Evolutionary conservation across 495 filamentous ascomycete genomes (phyloP).

Genomic region (Aspergillus sclerotiicarbonarius): DNA sequence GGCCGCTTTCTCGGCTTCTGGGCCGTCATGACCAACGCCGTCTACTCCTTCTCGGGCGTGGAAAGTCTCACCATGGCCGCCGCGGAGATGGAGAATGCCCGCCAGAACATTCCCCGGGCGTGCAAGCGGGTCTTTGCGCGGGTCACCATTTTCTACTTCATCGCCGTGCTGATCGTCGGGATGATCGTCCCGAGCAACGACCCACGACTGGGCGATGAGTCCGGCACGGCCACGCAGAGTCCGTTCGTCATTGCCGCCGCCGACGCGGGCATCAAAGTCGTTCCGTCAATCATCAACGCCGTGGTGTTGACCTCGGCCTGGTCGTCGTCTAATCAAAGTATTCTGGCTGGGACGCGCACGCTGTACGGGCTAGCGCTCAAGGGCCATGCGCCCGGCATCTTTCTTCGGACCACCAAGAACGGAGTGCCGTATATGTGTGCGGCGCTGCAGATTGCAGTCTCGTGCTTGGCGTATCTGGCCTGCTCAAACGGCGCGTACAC

Average conservation of each 20-base stretch:
- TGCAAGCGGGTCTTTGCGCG: constrained; percentile 45
- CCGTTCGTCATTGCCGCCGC: constrained; percentile 55
- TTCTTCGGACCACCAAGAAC: constrained; percentile 56
- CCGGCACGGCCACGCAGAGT: constrained; percentile 40
- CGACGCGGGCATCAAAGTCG: constrained; percentile 39
- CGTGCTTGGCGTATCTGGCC: constrained; percentile 59
- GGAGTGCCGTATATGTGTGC: constrained; percentile 63
- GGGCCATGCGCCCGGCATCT: constrained; percentile 44
- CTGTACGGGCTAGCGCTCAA: constrained; percentile 46
- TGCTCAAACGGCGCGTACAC: constrained; percentile 54
- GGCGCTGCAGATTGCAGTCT: constrained; percentile 48
- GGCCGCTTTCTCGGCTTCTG: constrained; percentile 57
- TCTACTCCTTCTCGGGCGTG: constrained; percentile 58
- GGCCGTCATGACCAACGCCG: constrained; percentile 57
- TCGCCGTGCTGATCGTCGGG: constrained; percentile 44
- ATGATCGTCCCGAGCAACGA: constrained; percentile 51
- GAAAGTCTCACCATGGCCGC: constrained; percentile 53
- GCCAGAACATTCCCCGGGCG: constrained; percentile 44
- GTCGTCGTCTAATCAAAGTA: constrained; percentile 51
- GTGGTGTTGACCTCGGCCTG: constrained; percentile 46
- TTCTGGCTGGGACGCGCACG: constrained; percentile 47
- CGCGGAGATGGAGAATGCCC: constrained; percentile 45
- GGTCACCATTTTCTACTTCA: constrained; percentile 43
- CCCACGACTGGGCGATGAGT: constrained; percentile 41
- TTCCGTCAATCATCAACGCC: constrained; percentile 53